A percentile compares a stretch with the other conserved stretches of the same genome.
phyloP scores from a whole-genome alignment of 176 grass and related monocot species.

The Elymus sibiricus region DNA sequence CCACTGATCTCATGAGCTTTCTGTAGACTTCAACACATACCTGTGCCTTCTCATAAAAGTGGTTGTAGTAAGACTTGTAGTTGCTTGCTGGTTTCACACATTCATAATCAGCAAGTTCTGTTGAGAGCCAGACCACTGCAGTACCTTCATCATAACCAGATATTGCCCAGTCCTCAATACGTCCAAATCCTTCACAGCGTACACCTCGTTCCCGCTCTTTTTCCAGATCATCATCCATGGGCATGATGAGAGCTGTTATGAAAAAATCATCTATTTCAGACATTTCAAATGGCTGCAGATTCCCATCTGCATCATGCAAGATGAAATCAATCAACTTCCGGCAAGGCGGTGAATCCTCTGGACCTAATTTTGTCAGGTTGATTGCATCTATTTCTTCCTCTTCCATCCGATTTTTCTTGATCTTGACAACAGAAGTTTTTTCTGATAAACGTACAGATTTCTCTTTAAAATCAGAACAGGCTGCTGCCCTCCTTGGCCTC shows the following conservation, averaged over 20 bases:
- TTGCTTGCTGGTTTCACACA: conserved; percentile 86
- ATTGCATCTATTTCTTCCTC: conserved; percentile 88
- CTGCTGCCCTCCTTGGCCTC: conserved; percentile 72
- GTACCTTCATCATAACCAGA: conserved; percentile 98
- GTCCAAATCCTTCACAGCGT: conserved; percentile 94
- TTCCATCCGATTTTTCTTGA: conserved; percentile 65
- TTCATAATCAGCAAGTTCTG: conserved; percentile 95
- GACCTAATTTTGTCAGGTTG: conserved; percentile 71
- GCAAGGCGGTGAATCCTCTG: conserved; percentile 69
- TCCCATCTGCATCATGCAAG: conserved; percentile 87
- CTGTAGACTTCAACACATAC: conserved; percentile 92
- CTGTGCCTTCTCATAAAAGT: conserved; percentile 88
- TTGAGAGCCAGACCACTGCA: conserved; percentile 84
- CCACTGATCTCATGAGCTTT: conserved; percentile 73
- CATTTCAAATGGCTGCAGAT: conserved; percentile 95
- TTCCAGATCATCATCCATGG: conserved; percentile 80
- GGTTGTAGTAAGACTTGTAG: conserved; percentile 86
- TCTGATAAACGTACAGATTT: conserved; percentile 63
- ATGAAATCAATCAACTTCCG: conserved; percentile 87
- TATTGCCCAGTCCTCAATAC: conserved; percentile 91
- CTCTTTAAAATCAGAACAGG: conserved; percentile 83
- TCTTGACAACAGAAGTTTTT: conserved; percentile 54
- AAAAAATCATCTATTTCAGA: conserved; percentile 91
- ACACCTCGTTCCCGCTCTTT: conserved; percentile 88
- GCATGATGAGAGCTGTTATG: conserved; percentile 92